Evolutionary conservation across 768 basidiomycete species (phyloP), one percentile per base, ranked within the genome.

Genomic region (Infundibulicybe gibba): DNA sequence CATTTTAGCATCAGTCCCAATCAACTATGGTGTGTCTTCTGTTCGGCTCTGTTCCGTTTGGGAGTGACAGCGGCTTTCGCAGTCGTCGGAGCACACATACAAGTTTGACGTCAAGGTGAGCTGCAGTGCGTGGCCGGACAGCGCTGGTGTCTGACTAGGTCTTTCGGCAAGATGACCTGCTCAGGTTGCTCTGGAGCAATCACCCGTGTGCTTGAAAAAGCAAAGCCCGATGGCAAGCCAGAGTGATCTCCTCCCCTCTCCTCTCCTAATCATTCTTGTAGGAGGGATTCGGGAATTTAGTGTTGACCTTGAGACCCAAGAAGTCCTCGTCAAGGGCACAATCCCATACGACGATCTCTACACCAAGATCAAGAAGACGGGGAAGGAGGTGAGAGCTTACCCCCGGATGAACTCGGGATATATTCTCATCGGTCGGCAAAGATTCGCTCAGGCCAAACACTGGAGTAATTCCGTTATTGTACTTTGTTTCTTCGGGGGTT

Each of bases 141-240:
- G n/a, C 43, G 30, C 12, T n/a, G 15, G 32, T 25, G 15, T 48
- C 21, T n/a, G n/a, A n/a, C n/a, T n/a, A n/a, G n/a, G 3, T 13
- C n/a, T 10, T 14, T 15, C 6, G 4, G 16, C 13, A 19, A 91
- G 90, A 94, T 94, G 90, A 81, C 87, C 34, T 95, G 92, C 70
- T 90, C n/a, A n/a, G n/a, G 92, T 20, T 95, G 92, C 70, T 91
- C 90, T 25, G 84, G 86, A 13, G 92, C 92, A 76, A n/a, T n/a
- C n/a, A n/a, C n/a, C n/a, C n/a, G n/a, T n/a, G n/a, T n/a, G n/a
- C n/a, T n/a, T n/a, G n/a, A n/a, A 52, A 93, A 85, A 66, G 75
- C 81, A 4, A 76, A 87, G 49, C 68, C 74, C 51, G 69, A 63
- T 49, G 70, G 65, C 59, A 55, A 55, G 47, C 25, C 8, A 8